Base-by-base conservation (phyloP, 345 rosid genomes). In the Viola odorata region DNA sequence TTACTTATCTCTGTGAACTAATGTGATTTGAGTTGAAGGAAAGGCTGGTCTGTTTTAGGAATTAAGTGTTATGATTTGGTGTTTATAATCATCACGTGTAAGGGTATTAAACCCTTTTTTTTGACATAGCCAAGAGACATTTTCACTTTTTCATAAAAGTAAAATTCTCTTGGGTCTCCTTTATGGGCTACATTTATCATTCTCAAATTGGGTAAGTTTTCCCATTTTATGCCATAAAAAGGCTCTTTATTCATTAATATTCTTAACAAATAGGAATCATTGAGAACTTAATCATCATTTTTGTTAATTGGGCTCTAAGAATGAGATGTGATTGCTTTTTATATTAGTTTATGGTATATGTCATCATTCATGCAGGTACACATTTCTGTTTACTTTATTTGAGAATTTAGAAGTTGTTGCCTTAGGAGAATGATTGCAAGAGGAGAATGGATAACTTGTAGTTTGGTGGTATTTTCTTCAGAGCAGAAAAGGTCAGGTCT, bases 181-280 rank as follows among this genome's bases (percentile, higher is more conserved):
- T 74, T 74, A 39, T 84, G 86, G 90, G 81, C 82, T 79, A 73
- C 86, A 81, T 10, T 54, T 73, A 68, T 77, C 78, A 69, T 72
- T 81, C 62, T 76, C 81, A 72, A 51, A 63, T 77, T 68, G 80
- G 79, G 82, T 63, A 77, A 69, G 73, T 47, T 78, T 75, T 77
- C 77, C 64, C 59, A 69, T 64, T 74, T 78, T 58, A 67, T 72
- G 74, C 68, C 58, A 58, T 66, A 48, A 60, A 70, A 66, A 53
- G 69, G 69, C 38, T 16, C 52, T 73, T 67, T 54, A 14, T 65
- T 66, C 9, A 45, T 63, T 49, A 61, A 73, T 63, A 66, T 61
- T 65, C 67, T 65, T 71, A 45, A 17, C 41, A 41, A 55, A 16
- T 49, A 57, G 38, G 63, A 51, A 52, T 41, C 17, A 51, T 72